Evolutionary conservation across 257 asterid genomes (phyloP).

Genomic region (Henckelia pumila): DNA sequence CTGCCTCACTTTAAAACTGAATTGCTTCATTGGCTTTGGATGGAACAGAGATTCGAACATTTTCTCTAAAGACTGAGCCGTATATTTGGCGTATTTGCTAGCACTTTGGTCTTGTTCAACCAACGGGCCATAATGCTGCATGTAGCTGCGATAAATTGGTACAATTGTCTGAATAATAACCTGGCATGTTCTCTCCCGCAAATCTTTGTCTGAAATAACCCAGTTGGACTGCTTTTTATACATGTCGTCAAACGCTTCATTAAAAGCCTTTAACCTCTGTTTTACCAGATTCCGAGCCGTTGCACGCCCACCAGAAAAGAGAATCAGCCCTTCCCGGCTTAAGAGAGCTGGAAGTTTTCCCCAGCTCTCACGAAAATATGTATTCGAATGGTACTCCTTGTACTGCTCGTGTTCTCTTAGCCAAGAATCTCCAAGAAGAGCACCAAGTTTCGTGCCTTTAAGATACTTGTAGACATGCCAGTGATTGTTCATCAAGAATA

Average conservation of each 20-base stretch:
- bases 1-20: slow-evolving; percentile 67
- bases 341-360: slow-evolving; percentile 69
- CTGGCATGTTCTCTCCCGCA: slow-evolving; percentile 60
- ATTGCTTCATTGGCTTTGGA: slow-evolving; percentile 50
- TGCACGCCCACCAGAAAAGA: slow-evolving; percentile 84
- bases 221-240: slow-evolving; percentile 58
- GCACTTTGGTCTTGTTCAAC: slow-evolving; percentile 78
- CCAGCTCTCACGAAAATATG: slow-evolving; percentile 77
- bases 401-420: slow-evolving; percentile 55
- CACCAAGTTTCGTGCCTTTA: slow-evolving; percentile 69
- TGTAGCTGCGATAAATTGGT: slow-evolving; percentile 88
- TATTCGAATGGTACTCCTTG: slow-evolving; percentile 44
- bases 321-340: slow-evolving; percentile 81
- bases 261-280: slow-evolving; percentile 68
- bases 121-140: slow-evolving; percentile 89
- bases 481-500: slow-evolving; percentile 85
- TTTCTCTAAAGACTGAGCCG: slow-evolving; percentile 68
- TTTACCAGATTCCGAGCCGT: slow-evolving; percentile 85
- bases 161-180: slow-evolving; percentile 62
- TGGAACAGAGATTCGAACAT: slow-evolving; percentile 62
- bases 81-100: slow-evolving; percentile 69
- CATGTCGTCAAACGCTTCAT: slow-evolving; percentile 74
- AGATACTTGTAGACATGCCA: slow-evolving; percentile 70
- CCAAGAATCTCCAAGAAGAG: slow-evolving; percentile 68
- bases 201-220: slow-evolving; percentile 61